phyloP scores from a whole-genome alignment of 1,284 basidiomycete genomes.

The Psilocybe mexicana region DNA sequence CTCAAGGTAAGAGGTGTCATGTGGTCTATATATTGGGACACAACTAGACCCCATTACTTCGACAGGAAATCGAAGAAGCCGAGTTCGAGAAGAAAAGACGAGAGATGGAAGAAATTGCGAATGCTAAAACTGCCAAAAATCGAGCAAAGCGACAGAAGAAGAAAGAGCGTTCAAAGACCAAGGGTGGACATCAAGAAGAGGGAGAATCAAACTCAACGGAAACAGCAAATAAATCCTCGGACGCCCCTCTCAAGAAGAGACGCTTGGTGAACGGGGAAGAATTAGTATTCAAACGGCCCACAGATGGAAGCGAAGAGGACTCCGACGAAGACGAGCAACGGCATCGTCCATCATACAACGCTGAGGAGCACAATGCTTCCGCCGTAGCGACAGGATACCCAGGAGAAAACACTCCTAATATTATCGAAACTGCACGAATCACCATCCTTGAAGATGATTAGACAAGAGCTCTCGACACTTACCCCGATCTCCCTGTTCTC shows the following conservation, averaged over 20 bases:
- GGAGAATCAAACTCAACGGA: constrained; percentile 18
- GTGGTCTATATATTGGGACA: neutral
- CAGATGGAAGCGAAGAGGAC: constrained; percentile 34
- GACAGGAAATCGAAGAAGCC: constrained; percentile 61
- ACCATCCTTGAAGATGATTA: constrained; percentile 25
- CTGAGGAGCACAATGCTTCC: neutral
- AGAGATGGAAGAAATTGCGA: constrained; percentile 64
- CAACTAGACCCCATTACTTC: constrained; percentile 8
- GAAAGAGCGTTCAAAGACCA: constrained; percentile 69
- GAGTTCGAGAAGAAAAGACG: constrained; percentile 71
- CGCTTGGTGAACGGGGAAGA: constrained; percentile 43
- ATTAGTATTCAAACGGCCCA: constrained; percentile 42
- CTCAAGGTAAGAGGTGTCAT: constrained; percentile 56
- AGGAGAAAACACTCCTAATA: neutral
- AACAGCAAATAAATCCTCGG: constrained; percentile 18
- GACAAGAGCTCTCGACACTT: neutral
- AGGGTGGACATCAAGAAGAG: constrained; percentile 30
- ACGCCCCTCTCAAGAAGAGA: constrained; percentile 47
- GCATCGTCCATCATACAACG: neutral
- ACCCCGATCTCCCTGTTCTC: neutral
- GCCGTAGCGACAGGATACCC: neutral
- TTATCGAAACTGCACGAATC: constrained; percentile 18
- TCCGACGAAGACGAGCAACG: constrained; percentile 19
- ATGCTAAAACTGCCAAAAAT: constrained; percentile 92
- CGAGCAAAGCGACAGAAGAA: constrained; percentile 89